Base-by-base conservation (phyloP, 495 filamentous ascomycete genomes). In the Penicillium steckii region DNA sequence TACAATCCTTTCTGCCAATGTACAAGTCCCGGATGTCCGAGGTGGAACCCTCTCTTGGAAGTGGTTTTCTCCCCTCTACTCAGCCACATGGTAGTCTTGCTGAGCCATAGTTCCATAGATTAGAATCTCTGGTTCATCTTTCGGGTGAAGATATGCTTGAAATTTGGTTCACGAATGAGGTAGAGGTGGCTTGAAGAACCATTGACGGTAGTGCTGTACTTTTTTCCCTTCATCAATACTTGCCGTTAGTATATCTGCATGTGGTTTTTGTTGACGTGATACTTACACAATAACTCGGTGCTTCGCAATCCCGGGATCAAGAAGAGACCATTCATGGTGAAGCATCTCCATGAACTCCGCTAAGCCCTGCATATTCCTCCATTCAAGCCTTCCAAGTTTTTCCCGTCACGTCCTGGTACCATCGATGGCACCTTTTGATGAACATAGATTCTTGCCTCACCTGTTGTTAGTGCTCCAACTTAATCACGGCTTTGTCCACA, bases 81-180 rank as follows among this genome's bases (percentile, higher is more conserved):
- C 44, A 54, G 51, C 35, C 38, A 48, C 44, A 37, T 12, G 19
- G 19, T 47, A 26, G 27, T 10, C 17, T 38, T 33, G 22, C 18
- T 15, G 32, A 17, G 32, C 46, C 46, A 18, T 33, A 5, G 8
- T 37, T 15, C 33, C 5, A 4, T 37, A 15, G 33, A 37, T 37
- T n/a, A 37, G 12, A 1, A 37, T 37, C 33, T 37, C 13, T 37
- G 44, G 29, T 46, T 46, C 44, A 27, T 46, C 29, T 46, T 8
- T 13, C 4, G 27, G 12, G 18, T 41, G 8, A 41, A 21, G 38
- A 22, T 24, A 7, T 23, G 21, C 38, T 1, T 13, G 8, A 41
- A 10, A 19, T 41, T 41, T 41, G 38, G 38, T 41, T 41, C 38
- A 23, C 38, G 18, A 41, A 41, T 41, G 18, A 21, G 3, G 3